Evolutionary conservation across 2,329 filamentous ascomycete genomes (phyloP).

Genomic region (Fusarium pininemorale): DNA sequence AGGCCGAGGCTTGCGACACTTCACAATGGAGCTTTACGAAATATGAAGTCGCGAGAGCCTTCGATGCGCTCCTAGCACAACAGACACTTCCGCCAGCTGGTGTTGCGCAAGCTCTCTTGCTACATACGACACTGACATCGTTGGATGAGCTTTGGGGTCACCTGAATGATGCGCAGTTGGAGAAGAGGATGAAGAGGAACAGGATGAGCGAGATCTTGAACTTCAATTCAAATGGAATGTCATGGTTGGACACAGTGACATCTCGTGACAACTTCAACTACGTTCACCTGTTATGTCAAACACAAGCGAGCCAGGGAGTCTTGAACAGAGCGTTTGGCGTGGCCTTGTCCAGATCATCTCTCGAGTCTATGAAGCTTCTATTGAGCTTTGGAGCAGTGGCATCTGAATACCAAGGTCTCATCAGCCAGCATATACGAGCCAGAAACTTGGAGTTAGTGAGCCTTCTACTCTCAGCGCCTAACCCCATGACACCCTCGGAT

Average conservation of each 20-base stretch:
- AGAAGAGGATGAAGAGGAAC: slow-evolving; percentile 24
- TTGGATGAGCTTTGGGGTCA: slow-evolving; percentile 25
- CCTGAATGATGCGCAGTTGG: not conserved
- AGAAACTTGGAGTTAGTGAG: not conserved
- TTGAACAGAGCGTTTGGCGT: slow-evolving; percentile 10
- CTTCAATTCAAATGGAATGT: not conserved
- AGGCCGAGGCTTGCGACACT: not conserved
- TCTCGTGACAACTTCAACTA: slow-evolving; percentile 6
- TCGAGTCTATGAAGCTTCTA: not conserved
- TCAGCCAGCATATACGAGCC: not conserved
- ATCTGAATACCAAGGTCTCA: not conserved
- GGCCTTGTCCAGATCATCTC: not conserved
- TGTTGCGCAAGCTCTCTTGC: slow-evolving; percentile 10
- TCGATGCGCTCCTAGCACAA: not conserved
- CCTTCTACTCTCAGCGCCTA: slow-evolving; percentile 1
- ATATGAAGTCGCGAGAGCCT: slow-evolving; percentile 12
- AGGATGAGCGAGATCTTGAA: not conserved
- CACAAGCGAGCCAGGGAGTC: not conserved
- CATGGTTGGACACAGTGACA: not conserved
- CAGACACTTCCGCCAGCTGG: slow-evolving; percentile 2
- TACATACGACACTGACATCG: not conserved
- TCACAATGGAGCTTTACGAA: slow-evolving; percentile 20
- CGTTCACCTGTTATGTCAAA: slow-evolving; percentile 16
- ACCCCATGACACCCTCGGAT: not conserved
- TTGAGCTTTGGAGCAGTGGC: slow-evolving; percentile 18